Evolutionary conservation across 2,329 filamentous ascomycete genomes (phyloP), one percentile per base, ranked within the genome.

Genomic region (Rugonectria rugulosa): DNA sequence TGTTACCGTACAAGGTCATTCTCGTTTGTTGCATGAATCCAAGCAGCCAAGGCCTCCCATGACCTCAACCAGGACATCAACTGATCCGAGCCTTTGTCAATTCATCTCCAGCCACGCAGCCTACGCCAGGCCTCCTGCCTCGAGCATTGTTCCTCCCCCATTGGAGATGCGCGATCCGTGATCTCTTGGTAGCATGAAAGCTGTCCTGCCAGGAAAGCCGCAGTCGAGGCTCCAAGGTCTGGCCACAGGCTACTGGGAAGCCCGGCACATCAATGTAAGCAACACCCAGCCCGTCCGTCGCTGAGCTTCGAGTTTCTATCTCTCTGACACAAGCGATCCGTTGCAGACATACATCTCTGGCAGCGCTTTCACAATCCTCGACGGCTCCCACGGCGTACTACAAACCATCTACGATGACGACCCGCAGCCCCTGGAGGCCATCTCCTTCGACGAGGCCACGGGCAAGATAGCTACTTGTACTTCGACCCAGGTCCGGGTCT

Each of bases 351-450:
- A 98, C 76, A 89, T 97, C 63, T 95, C 91, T 57, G 94, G 94
- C 68, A 90, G 89, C 74, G 91, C 91, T 59, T 85, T 98, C 62
- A 86, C 95, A 48, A 88, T 99, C 67, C 86, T 98, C 64, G 84
- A 86, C 69, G 89, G 87, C 45, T 84, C 90, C 47, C 81, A 88
- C 59, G 84, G 84, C 50, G 85, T 97, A 60, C 76, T 97, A 27
- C 95, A 99, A 74, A 97, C 93, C 4, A 89, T 96, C 64, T 96
- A 97, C 77, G 88, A 95, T 68, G 90, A 96, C 68, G 88, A 95
- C 68, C 80, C 86, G 20, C 81, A 77, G 14, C 71, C 73, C 26
- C 77, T 98, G 23, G 84, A 92, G 61, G 89, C 92, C 23, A 85
- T 98, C 61, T 84, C 86, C 24, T 84, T 98, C 59, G 91, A 98